Evolutionary conservation across 2,329 filamentous ascomycete genomes (phyloP).

Genomic region (Onygenales sp.): DNA sequence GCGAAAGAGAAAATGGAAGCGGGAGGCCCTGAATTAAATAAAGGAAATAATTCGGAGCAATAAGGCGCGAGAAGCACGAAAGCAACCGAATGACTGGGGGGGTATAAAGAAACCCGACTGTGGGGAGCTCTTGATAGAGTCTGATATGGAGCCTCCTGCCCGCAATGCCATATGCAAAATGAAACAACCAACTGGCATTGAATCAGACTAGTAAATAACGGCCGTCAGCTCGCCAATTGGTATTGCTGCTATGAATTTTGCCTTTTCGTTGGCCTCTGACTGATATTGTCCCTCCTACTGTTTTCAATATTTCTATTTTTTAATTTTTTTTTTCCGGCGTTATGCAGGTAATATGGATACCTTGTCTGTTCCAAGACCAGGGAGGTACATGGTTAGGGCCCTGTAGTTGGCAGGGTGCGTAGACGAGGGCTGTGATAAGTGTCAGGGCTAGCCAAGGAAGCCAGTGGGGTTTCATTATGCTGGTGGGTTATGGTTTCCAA

Average conservation of each 20-base stretch:
- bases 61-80: conserved; percentile 3
- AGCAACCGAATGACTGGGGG: conserved; percentile 6
- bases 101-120: conserved; percentile 4
- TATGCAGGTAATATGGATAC: conserved; percentile 4
- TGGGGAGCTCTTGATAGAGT: conserved; percentile 4
- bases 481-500: neutral
- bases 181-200: neutral
- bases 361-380: neutral
- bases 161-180: conserved; percentile 2
- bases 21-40: neutral
- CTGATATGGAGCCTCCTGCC: neutral
- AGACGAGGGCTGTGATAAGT: neutral
- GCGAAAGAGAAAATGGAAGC: neutral
- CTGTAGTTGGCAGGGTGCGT: neutral
- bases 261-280: neutral
- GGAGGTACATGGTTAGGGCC: neutral
- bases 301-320: neutral
- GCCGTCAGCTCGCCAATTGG: neutral
- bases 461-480: neutral
- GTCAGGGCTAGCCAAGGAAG: neutral
- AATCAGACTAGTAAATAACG: neutral
- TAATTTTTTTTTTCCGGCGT: neutral
- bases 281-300: neutral
- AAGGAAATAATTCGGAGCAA: conserved; percentile 2
- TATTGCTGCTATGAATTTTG: neutral